Evolutionary conservation across 805 yeast species (phyloP), one percentile per base, ranked within the genome.

Genomic region (Alloascoidea hylecoeti): DNA sequence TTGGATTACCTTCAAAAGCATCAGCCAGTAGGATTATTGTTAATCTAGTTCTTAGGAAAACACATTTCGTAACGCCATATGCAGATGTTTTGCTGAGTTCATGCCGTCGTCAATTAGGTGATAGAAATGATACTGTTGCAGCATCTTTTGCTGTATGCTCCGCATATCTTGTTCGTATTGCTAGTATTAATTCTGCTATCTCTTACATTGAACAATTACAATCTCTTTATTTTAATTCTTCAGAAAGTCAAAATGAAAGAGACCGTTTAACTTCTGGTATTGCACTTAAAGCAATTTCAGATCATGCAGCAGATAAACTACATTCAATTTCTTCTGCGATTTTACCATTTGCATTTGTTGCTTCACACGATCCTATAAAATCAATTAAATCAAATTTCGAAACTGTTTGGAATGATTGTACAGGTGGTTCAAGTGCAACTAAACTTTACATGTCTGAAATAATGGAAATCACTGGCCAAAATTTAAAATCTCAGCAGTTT

Each of bases 1-100:
- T 88, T 15, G 97, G 97, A 0, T 61, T 92, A 12, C 96, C 97
- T 0, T 84, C 96, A 0, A 85, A 89, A 49, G 85, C 82, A 0
- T 84, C 88, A 16, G 86, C 89, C 0, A 72, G 94, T 3, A 69
- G 75, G 43, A 77, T 86, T 0, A 53, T 88, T 6, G 83, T 78
- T 4, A 66, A 72, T 15, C 53, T 85, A 35, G 70, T 81, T 0
- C 60, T 73, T 6, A 69, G 78, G 43, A 76, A 79, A 46, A 61
- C 73, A 0, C 50, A 54, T 4, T 42, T 58, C 12, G 49, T 67
- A 5, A 49, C 51, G n/a, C 65, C 68, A 1, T 70, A 70, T 48
- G 79, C 83, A 9, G 84, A 78, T 40, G 56, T 61, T n/a, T 55
- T 89, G 4, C 56, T 89, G 40, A 67, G 67, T 35, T 62, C 73